These are phyloP conservation scores for Paracorniculantispora psalliotae DNA, from an alignment of 2,329 filamentous ascomycete species.

Conservation along the genomic window DNA sequence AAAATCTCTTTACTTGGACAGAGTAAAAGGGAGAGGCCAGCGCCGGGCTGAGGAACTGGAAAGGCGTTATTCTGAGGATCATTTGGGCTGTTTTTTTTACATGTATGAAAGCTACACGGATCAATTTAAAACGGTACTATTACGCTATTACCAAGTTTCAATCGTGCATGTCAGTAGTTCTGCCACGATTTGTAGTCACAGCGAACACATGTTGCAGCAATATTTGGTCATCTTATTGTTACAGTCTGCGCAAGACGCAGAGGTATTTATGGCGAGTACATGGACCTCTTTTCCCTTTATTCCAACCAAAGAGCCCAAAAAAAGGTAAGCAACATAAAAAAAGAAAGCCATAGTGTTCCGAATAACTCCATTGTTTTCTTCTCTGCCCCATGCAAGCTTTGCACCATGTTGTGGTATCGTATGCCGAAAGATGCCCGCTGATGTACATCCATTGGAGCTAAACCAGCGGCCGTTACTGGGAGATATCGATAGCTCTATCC, in stretches of 20 bases:
- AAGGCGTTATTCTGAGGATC: constrained; percentile 10
- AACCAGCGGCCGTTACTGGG: not conserved
- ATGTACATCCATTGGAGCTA: not conserved
- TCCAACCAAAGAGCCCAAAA: not conserved
- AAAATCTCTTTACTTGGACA: not conserved
- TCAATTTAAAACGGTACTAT: too few relatives aligned
- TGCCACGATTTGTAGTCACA: too few relatives aligned
- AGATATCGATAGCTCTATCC: too few relatives aligned
- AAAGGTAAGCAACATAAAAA: not conserved
- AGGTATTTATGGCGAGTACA: not conserved
- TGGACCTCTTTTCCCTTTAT: not conserved
- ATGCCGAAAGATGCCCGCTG: not conserved
- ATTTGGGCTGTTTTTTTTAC: constrained; percentile 11
- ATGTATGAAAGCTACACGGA: not conserved
- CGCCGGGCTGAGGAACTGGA: constrained; percentile 16
- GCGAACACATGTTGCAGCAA: too few relatives aligned
- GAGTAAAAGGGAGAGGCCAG: not conserved
- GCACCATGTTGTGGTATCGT: not conserved
- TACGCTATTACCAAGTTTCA: too few relatives aligned
- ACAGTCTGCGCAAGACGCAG: constrained; percentile 7
- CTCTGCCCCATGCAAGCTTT: not conserved
- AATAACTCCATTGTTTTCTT: not conserved
- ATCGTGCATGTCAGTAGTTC: too few relatives aligned
- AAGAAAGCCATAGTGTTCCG: not conserved
- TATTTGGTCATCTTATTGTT: constrained; percentile 5